A percentile compares a stretch with the other conserved stretches of the same genome.
phyloP scores from a whole-genome alignment of 352 stramenopile species.

The Phytophthora idaei region DNA sequence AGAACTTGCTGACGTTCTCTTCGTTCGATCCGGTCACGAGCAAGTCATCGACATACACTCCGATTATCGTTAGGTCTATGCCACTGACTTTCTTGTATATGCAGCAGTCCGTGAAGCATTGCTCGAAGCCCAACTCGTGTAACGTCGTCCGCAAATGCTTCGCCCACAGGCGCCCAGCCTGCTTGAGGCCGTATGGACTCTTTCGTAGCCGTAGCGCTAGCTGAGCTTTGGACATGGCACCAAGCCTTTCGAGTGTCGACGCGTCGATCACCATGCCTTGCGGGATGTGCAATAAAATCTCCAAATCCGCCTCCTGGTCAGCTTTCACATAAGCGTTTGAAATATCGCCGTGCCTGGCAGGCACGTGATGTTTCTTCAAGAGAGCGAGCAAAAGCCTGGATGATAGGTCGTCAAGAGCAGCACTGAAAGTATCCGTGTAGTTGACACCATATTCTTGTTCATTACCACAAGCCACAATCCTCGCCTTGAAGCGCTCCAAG shows the following conservation, averaged over 20 bases:
- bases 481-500: background rate
- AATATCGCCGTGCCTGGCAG: slow-evolving; percentile 5
- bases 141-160: background rate
- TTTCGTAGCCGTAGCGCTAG: background rate
- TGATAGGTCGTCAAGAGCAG: background rate
- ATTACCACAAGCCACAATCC: background rate
- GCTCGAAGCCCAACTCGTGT: background rate
- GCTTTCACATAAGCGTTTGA: slow-evolving; percentile 8
- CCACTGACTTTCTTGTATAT: background rate
- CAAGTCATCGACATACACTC: background rate
- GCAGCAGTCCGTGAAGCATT: background rate
- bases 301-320: slow-evolving; percentile 2
- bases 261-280: background rate
- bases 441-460: slow-evolving; percentile 1
- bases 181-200: background rate
- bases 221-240: background rate
- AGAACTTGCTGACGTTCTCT: slow-evolving; percentile 3
- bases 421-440: background rate
- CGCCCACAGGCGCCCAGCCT: background rate
- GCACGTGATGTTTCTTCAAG: background rate
- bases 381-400: background rate
- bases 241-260: background rate
- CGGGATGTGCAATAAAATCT: slow-evolving; percentile 7
- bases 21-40: background rate
- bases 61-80: background rate